These are phyloP conservation scores for Tulasnella sp. DNA, from an alignment of 768 basidiomycete genomes.

Conservation along the genomic window DNA sequence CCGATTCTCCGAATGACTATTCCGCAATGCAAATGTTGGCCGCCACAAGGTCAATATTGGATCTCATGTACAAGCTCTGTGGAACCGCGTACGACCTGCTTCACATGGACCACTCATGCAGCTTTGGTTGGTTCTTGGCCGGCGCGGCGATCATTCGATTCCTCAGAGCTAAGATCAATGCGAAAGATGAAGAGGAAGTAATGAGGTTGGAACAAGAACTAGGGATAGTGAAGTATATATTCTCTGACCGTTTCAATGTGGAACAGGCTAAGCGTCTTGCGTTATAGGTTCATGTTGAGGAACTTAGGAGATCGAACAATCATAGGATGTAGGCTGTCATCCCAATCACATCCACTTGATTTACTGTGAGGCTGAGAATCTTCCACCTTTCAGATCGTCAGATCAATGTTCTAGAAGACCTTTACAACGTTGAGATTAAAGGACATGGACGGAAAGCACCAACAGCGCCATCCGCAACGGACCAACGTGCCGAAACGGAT, in stretches of 20 bases:
- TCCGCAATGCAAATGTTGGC: conserved; percentile 23
- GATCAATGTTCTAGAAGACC: conserved; percentile 12
- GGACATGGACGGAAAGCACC: not conserved
- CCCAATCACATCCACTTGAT: not conserved
- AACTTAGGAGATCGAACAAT: conserved; percentile 26
- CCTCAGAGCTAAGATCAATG: not conserved
- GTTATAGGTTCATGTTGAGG: conserved; percentile 22
- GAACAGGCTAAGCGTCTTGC: not conserved
- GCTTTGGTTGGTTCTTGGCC: conserved; percentile 28
- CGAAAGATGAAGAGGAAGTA: conserved; percentile 2
- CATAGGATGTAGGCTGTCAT: conserved; percentile 14
- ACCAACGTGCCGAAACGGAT: not conserved
- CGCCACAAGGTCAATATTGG: conserved; percentile 27
- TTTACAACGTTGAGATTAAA: conserved; percentile 8
- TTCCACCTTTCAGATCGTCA: conserved; percentile 13
- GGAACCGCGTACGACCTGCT: conserved; percentile 32
- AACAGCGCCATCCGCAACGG: not conserved
- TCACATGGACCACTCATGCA: conserved; percentile 40
- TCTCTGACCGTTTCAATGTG: not conserved
- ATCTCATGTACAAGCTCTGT: conserved; percentile 30
- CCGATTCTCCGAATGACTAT: conserved; percentile 24
- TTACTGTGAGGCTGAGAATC: not conserved
- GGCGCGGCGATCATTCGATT: conserved; percentile 25
- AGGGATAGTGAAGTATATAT: conserved; percentile 13
- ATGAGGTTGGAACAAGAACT: conserved; percentile 6